Conservation (phyloP, 108 stramenopile species). For the Aurantiochytrium sp. region DNA sequence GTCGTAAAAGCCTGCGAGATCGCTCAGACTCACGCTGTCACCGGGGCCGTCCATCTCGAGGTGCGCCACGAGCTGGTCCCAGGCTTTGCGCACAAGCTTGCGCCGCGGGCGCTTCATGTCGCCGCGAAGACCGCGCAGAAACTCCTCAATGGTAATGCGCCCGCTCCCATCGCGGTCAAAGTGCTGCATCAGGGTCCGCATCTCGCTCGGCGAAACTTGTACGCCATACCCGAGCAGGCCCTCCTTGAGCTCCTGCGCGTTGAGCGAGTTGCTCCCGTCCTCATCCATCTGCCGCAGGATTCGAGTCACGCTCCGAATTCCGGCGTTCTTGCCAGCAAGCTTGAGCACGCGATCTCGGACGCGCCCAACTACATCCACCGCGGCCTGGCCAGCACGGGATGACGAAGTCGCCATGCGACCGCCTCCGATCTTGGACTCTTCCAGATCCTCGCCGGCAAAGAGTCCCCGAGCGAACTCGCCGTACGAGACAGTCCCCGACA, state of each 20-base stretch:
- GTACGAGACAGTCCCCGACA: slow-evolving; percentile 3
- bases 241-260: slow-evolving; percentile 28
- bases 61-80: slow-evolving; percentile 10
- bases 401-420: not conserved
- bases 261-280: slow-evolving; percentile 23
- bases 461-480: slow-evolving; percentile 16
- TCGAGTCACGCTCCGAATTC: slow-evolving; percentile 11
- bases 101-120: slow-evolving; percentile 25
- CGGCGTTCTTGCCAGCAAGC: not conserved
- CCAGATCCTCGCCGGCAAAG: not conserved
- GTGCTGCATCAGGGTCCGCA: slow-evolving; percentile 16
- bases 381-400: not conserved
- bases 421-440: not conserved
- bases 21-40: slow-evolving; percentile 27
- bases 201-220: not conserved
- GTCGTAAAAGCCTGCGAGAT: slow-evolving; percentile 40
- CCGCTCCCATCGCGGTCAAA: slow-evolving; percentile 32
- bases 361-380: not conserved
- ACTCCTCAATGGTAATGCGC: slow-evolving; percentile 31
- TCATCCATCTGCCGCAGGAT: slow-evolving; percentile 28
- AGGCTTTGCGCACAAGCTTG: slow-evolving; percentile 37
- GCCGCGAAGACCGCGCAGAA: slow-evolving; percentile 40
- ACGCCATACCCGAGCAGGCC: slow-evolving; percentile 5
- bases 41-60: slow-evolving; percentile 33
- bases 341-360: not conserved